Base-by-base conservation (phyloP, 352 stramenopile species). In the Globisporangium viniferum region DNA sequence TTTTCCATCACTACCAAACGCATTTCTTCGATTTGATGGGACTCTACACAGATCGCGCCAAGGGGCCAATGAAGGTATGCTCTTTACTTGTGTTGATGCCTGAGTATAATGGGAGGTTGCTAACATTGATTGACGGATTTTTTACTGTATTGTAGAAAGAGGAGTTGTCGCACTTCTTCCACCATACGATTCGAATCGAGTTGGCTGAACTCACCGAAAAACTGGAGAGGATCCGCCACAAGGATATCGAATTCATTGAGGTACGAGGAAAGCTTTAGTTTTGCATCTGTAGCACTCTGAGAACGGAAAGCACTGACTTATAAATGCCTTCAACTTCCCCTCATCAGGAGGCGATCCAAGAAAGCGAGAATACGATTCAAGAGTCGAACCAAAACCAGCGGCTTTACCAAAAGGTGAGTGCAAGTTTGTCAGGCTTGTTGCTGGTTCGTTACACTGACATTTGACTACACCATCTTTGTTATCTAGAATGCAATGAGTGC, bases 1-100 rank as follows among this genome's bases (percentile, higher is more conserved):
- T 94, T 64, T 92, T 89, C 62, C 77, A 86, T 56, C 73, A 87
- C 53, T 94, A 92, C 51, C 86, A 94, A 73, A 69, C 72, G 6
- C 77, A 84, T 64, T 56, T 94, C 41, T 84, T 87, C 58, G 80
- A 92, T 33, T 55, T 94, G 31, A 91, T 94, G 72, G 77, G 78
- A 12, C 70, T 83, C 55, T 94, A 90, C 70, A 89, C 82, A 4
- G 81, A 91, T 24, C 79, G 82, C 53, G 86, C 82, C 6, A 76
- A 82, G 49, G 84, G 86, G 8, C 81, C 86, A 12, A 71, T 78
- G 12, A 86, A 84, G 77, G 84, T 93, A 73, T 29, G 55, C 59
- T 36, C 7, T 27, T 18, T 7, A 18, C 15, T 24, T 49, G 62
- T 5, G 29, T 5, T 33, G 29, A 33, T 5, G 4, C n/a, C 8